Percentiles rank a stretch among this genome's conserved stretches.
Conservation (phyloP, 352 stramenopile genomes). For the Saprolegnia diclina region DNA sequence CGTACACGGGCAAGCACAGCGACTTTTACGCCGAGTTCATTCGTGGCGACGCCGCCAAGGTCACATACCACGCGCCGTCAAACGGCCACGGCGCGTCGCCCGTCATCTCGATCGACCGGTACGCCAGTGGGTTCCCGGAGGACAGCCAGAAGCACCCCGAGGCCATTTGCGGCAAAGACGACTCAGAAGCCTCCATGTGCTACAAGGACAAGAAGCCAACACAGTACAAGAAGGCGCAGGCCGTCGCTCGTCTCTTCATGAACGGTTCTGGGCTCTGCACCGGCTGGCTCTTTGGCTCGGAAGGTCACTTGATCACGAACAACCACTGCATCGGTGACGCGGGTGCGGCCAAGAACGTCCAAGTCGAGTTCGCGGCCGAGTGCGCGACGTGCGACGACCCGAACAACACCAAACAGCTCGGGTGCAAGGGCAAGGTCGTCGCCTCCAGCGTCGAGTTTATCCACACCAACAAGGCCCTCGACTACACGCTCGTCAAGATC, state of each 20-base stretch:
- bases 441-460: conserved; percentile 39
- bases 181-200: conserved; percentile 54
- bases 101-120: conserved; percentile 8
- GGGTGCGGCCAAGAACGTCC: conserved; percentile 26
- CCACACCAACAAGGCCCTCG: conserved; percentile 38
- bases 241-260: conserved; percentile 54
- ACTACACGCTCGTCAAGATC: conserved; percentile 50
- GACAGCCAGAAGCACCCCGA: conserved; percentile 2
- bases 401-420: conserved; percentile 34
- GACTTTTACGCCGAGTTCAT: background rate
- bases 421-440: conserved; percentile 37
- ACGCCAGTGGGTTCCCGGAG: background rate
- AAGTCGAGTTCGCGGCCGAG: conserved; percentile 58
- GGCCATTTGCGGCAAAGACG: conserved; percentile 35
- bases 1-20: background rate
- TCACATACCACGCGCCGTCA: conserved; percentile 6
- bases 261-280: conserved; percentile 41
- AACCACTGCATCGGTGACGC: conserved; percentile 51
- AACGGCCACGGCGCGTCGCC: background rate
- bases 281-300: conserved; percentile 49
- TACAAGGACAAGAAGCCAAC: conserved; percentile 43
- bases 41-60: background rate
- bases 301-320: conserved; percentile 39
- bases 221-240: conserved; percentile 51
- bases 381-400: conserved; percentile 38